These are phyloP conservation scores for Coemansia sp. DNA, from an alignment of 192 early-diverging fungal genomes.

Conservation along the genomic window DNA sequence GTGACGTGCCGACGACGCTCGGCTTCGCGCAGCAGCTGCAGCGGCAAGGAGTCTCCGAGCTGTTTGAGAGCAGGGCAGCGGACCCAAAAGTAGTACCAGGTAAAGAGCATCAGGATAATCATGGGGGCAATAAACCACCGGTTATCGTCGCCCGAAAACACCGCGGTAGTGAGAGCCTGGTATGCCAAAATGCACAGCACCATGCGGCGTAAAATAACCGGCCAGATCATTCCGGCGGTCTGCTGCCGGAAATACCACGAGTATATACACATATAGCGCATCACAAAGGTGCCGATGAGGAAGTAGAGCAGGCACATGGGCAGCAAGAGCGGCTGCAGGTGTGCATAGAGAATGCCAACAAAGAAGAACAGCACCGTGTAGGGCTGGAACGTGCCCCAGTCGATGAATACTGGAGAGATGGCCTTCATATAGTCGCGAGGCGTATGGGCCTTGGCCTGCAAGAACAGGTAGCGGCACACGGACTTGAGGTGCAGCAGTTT, in stretches of 20 bases:
- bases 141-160: slow-evolving; percentile 59
- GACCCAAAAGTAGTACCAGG: slow-evolving; percentile 49
- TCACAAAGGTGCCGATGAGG: slow-evolving; percentile 59
- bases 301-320: slow-evolving; percentile 70
- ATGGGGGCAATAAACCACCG: slow-evolving; percentile 51
- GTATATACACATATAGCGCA: slow-evolving; percentile 78
- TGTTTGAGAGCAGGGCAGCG: slow-evolving; percentile 21
- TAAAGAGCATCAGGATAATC: slow-evolving; percentile 42
- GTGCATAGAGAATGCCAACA: slow-evolving; percentile 71
- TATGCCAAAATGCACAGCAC: slow-evolving; percentile 64
- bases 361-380: slow-evolving; percentile 70
- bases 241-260: slow-evolving; percentile 74
- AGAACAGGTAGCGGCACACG: slow-evolving; percentile 54
- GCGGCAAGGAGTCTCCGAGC: slow-evolving; percentile 32
- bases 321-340: slow-evolving; percentile 67
- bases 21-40: slow-evolving; percentile 49
- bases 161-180: slow-evolving; percentile 61
- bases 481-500: slow-evolving; percentile 65
- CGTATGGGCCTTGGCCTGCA: slow-evolving; percentile 53
- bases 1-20: slow-evolving; percentile 33
- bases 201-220: slow-evolving; percentile 65
- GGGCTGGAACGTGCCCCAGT: slow-evolving; percentile 69
- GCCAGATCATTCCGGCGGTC: slow-evolving; percentile 67
- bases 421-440: slow-evolving; percentile 75
- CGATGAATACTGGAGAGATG: slow-evolving; percentile 63